These are phyloP conservation scores for Stagonosporopsis chrysanthemi DNA, from an alignment of 2,329 filamentous ascomycete species.

Conservation along the genomic window DNA sequence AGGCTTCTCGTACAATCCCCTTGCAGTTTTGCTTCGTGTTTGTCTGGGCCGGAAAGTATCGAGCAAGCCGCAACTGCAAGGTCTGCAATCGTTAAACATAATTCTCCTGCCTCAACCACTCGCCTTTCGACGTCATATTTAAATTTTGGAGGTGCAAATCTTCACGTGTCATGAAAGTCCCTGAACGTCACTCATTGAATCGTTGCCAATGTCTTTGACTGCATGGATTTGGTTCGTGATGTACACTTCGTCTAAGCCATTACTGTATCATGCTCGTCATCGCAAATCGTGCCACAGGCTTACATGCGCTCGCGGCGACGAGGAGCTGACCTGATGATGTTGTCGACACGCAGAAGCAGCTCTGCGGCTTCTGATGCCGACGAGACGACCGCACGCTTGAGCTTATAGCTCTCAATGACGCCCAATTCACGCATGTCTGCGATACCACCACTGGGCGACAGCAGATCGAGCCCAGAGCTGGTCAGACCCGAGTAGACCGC, in stretches of 20 bases:
- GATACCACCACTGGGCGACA: conserved; percentile 89
- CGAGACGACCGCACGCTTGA: conserved; percentile 97
- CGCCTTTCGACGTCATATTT: neutral
- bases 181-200: neutral
- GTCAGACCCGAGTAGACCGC: conserved; percentile 94
- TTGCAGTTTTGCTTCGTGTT: conserved; percentile 1
- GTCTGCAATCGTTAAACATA: conserved; percentile 12
- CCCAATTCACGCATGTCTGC: conserved; percentile 95
- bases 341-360: conserved; percentile 92
- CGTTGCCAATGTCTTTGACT: conserved; percentile 20
- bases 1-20: neutral
- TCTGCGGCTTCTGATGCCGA: conserved; percentile 96
- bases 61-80: conserved; percentile 10
- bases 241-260: conserved; percentile 39
- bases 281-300: conserved; percentile 27
- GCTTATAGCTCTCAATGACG: conserved; percentile 97
- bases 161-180: neutral
- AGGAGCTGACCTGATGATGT: conserved; percentile 95
- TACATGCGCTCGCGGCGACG: conserved; percentile 80
- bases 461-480: conserved; percentile 87
- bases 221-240: conserved; percentile 38
- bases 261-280: conserved; percentile 28
- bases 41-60: conserved; percentile 10
- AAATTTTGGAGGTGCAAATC: neutral
- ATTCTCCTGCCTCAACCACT: neutral